Base-by-base conservation (phyloP, 768 basidiomycete species). In the Agrocybe pediades region DNA sequence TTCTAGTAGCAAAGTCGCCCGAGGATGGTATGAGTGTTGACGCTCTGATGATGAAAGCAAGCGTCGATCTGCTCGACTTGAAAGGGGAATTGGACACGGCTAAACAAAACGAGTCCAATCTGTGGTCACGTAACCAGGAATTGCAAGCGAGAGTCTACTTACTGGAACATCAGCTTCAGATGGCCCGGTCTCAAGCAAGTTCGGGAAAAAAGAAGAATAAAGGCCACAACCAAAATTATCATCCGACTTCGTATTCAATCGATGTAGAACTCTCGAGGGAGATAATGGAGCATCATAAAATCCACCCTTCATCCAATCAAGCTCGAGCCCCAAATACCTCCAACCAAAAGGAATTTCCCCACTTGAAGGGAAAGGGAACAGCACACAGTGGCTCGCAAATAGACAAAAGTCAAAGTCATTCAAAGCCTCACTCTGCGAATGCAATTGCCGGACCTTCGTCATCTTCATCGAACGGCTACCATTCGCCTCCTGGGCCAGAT, bases 41-140 rank as follows among this genome's bases (percentile, higher is more conserved):
- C 33, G 33, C 33, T 49, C 46, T 33, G 53, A 56, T 36, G 23
- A 56, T 83, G 26, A 77, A 81, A 24, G 76, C 81, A 2, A 86
- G 82, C 57, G 61, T 85, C 19, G 65, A 68, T 6, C 71, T 81
- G 3, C 69, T 88, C 46, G 56, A 61, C 1, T 61, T 80, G 24
- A 75, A 73, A 26, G 71, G 75, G 0, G 69, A 77, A 48, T 56
- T 81, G 19, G 60, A 69, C 2, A 71, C 74, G 24, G 55, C 80
- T 43, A 71, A 70, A 40, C 52, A 49, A 26, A 68, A 65, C 45
- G 76, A 73, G 19, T 9, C 39, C 11, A 42, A 47, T 2, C 41
- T 62, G 36, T 49, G 30, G 9, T 50, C 26, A 11, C 54, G 74
- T 11, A 56, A 53, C 13, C 39, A 46, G 26, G 7, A 13, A 8